Base-by-base conservation (phyloP, 192 early-diverging fungal genomes). In the Rhizophagus prolifer region DNA sequence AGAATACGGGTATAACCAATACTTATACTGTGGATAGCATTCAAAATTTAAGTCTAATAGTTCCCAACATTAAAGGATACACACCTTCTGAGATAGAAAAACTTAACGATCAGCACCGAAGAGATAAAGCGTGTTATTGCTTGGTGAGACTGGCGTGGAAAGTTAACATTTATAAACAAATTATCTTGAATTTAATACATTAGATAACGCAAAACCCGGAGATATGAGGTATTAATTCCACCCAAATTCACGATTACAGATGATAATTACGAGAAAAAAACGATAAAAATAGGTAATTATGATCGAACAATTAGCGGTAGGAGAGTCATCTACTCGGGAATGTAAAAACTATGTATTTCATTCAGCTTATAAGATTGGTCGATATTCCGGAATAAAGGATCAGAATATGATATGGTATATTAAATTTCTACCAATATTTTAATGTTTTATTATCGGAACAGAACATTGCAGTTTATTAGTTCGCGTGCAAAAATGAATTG, bases 101-200 rank as follows among this genome's bases (percentile, higher is more conserved):
- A 44, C 41, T 44, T 44, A 44, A 44, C 41, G 10, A 44, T 12
- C 10, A 0, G 41, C 10, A 44, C 41, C 41, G 41, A 81, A 28
- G 63, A 65, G 10, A 65, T 65, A 14, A 65, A 65, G n/a, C 12
- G 36, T 65, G 3, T 31, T 65, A 65, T 65, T 65, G 4, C 63
- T 65, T 7, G 63, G 63, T 19, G 31, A 65, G 19, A 65, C 81
- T 12, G 77, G 81, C 0, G 81, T 79, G 77, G 81, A 26, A 81
- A 79, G 60, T 81, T 77, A 12, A 81, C 77, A 12, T 81, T 78
- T 70, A 81, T 81, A 70, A 81, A 81, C 66, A 59, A 81, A 81
- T 72, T 81, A 81, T 69, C 64, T 81, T 13, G 58, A 38, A 70
- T 81, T 70, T 62, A 61, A 76, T 2, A 81, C 41, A 19, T 47